A percentile compares a stretch with the other conserved stretches of the same genome.
Conservation (phyloP, 106 monocot genomes). For the Acorus gramineus region DNA sequence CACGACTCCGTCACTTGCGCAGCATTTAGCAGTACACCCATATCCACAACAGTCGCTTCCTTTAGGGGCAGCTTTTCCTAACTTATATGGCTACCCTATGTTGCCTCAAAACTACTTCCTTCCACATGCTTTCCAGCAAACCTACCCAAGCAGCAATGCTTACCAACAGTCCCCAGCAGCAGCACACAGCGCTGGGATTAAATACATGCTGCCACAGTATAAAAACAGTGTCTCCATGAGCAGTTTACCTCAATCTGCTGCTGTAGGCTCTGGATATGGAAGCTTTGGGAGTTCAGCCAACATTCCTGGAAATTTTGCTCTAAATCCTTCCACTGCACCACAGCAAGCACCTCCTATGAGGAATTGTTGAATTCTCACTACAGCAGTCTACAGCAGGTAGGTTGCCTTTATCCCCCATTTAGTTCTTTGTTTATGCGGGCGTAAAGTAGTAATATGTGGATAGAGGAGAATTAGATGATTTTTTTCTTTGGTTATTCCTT, state of each 20-base stretch:
- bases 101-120: slow-evolving; percentile 76
- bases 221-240: slow-evolving; percentile 50
- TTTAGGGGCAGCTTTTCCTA: slow-evolving; percentile 59
- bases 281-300: slow-evolving; percentile 60
- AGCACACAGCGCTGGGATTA: slow-evolving; percentile 40
- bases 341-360: slow-evolving; percentile 48
- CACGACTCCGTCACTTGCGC: slow-evolving; percentile 45
- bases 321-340: slow-evolving; percentile 44
- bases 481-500: too few species aligned
- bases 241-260: slow-evolving; percentile 54
- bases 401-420: too few species aligned
- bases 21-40: slow-evolving; percentile 58
- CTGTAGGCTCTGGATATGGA: slow-evolving; percentile 55
- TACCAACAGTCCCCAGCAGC: slow-evolving; percentile 70
- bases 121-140: slow-evolving; percentile 72
- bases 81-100: slow-evolving; percentile 86
- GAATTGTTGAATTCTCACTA: slow-evolving; percentile 58
- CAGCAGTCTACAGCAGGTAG: slow-evolving; percentile 71
- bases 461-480: too few species aligned
- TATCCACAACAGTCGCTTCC: slow-evolving; percentile 80
- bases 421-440: too few species aligned
- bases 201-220: slow-evolving; percentile 83
- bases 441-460: too few species aligned
- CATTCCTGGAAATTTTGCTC: slow-evolving; percentile 49
- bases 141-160: slow-evolving; percentile 51